Evolutionary conservation across 768 basidiomycete genomes (phyloP).

Genomic region (Cytidiella melzeri): DNA sequence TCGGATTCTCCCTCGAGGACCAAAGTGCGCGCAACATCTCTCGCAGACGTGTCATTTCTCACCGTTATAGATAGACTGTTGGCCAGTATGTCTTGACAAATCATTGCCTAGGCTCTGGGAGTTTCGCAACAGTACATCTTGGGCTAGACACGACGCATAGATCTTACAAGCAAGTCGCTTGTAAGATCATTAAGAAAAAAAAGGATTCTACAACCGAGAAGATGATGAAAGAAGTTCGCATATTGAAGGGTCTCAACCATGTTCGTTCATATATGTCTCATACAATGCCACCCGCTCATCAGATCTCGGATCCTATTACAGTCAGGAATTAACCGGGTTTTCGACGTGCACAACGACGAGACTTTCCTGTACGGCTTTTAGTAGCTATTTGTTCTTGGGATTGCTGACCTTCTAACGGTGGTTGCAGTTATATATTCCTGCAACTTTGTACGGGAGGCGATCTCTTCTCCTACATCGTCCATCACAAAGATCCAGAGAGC

Average conservation of each 20-base stretch:
- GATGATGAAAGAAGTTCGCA: conserved; percentile 74
- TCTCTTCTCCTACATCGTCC: conserved; percentile 80
- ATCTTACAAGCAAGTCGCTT: conserved; percentile 69
- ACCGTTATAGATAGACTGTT: conserved; percentile 37
- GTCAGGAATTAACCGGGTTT: conserved; percentile 81
- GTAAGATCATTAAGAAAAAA: conserved; percentile 71
- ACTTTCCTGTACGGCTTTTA: conserved; percentile 18
- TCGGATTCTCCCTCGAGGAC: conserved; percentile 49
- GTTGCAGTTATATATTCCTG: conserved; percentile 68
- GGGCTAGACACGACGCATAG: conserved; percentile 50
- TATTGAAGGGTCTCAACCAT: conserved; percentile 66
- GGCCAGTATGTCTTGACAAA: conserved; percentile 70
- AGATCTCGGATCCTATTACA: conserved; percentile 19
- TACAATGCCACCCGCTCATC: neutral
- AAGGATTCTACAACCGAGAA: conserved; percentile 51
- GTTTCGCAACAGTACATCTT: conserved; percentile 78
- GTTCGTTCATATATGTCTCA: conserved; percentile 32
- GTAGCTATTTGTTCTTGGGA: neutral
- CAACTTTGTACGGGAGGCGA: conserved; percentile 84
- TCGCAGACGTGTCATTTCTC: neutral
- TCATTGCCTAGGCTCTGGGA: conserved; percentile 74
- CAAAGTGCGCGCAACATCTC: conserved; percentile 8
- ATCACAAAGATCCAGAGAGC: conserved; percentile 40
- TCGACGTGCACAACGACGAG: conserved; percentile 42
- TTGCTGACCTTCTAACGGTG: neutral